Conservation (phyloP, 768 basidiomycete species). For the Phylloporus rhodoxanthus region DNA sequence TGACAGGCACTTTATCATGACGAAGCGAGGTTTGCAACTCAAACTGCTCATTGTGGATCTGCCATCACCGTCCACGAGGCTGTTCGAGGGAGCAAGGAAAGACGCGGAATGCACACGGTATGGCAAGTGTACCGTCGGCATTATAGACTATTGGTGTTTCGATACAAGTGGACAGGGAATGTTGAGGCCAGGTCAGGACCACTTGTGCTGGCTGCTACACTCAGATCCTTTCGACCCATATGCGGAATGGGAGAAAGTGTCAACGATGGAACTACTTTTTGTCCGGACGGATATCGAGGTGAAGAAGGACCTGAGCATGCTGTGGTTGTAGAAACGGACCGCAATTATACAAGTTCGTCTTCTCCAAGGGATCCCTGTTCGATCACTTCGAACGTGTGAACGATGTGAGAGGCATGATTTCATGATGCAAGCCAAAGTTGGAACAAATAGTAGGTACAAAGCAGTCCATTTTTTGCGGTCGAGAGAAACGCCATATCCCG, state of each 20-base stretch:
- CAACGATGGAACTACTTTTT: slow-evolving; percentile 26
- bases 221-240: slow-evolving; percentile 28
- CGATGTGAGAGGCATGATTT: no score
- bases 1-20: slow-evolving; percentile 27
- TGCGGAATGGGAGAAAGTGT: slow-evolving; percentile 23
- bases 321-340: slow-evolving; percentile 20
- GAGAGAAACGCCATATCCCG: slow-evolving; percentile 88
- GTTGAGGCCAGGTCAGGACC: slow-evolving; percentile 21
- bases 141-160: slow-evolving; percentile 31
- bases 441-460: no score
- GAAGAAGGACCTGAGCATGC: slow-evolving; percentile 6
- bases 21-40: slow-evolving; percentile 29
- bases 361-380: background rate
- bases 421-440: no score
- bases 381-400: no score
- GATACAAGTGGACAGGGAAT: slow-evolving; percentile 23
- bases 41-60: slow-evolving; percentile 21
- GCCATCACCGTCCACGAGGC: slow-evolving; percentile 11
- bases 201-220: slow-evolving; percentile 25
- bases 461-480: slow-evolving; percentile 96
- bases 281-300: slow-evolving; percentile 17
- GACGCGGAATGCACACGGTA: slow-evolving; percentile 13
- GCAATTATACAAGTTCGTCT: background rate
- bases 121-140: slow-evolving; percentile 20
- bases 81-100: slow-evolving; percentile 15